Base-by-base conservation (phyloP, 2,329 filamentous ascomycete genomes). In the Orbilia quercus region DNA sequence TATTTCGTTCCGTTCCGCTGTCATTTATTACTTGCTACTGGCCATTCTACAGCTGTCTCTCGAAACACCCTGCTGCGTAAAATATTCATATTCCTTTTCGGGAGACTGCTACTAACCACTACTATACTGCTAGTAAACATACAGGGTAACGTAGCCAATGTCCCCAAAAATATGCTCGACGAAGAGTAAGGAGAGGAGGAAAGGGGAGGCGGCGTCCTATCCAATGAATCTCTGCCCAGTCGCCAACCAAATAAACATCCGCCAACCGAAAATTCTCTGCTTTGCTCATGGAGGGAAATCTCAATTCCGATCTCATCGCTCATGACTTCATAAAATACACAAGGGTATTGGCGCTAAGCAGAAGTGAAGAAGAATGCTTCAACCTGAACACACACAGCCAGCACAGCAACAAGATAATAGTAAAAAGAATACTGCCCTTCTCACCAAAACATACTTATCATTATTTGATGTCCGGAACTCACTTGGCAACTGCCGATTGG, bases 251-350 rank as follows among this genome's bases (percentile, higher is more conserved):
- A 50, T 25, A 62, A 60, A 59, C 47, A 62, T 22, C 50, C 42
- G 53, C 55, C 51, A 64, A 48, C 44, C 60, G 44, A 23, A n/a
- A n/a, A 42, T 53, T 50, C 44, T 48, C 31, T 57, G 34, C 38
- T 48, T 31, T 31, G 55, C 34, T 63, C 55, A 51, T 58, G 67
- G 48, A 31, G 28, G 9, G 45, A 54, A 72, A 72, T 58, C 66
- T 31, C 28, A 71, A 59, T 65, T 72, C 67, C 53, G 60, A 72
- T 64, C 67, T 72, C 67, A 65, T 72, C 67, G 67, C 67, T 72
- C 67, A 59, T 72, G 67, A 72, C 59, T 65, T 72, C 67, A 65
- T 72, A 72, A 72, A 72, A 72, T 72, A 72, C 67, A 72, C 58
- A 64, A 62, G 67, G 67, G 67, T 72, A 72, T 72, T 72, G 67